Base-by-base conservation (phyloP, 805 yeast genomes). In the Clavispora carvajalis region DNA sequence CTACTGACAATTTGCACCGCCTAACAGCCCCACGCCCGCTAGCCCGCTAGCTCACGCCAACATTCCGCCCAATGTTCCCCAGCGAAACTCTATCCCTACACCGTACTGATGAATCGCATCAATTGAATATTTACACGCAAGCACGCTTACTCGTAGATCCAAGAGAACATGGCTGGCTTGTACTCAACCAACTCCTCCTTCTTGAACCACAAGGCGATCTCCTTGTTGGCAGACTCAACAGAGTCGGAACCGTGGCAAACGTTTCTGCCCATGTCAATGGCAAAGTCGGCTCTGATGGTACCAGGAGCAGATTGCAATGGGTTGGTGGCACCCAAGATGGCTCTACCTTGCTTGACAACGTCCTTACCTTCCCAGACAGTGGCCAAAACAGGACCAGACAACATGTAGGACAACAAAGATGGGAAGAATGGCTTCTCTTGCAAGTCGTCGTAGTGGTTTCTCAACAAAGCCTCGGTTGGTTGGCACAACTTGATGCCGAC, bases 321-420 rank as follows among this genome's bases (percentile, higher is more conserved):
- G 86, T 93, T 91, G 72, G 99, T 93, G 59, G 99, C 98, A 75
- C 99, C 99, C 62, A 93, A 82, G 69, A 93, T 82, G 61, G 78
- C 82, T 77, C 99, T 85, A 70, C 99, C 99, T 72, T 87, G 95
- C 78, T 91, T 90, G 71, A 93, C 99, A 69, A 82, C 99, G 65
- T 93, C 97, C 79, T 90, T 93, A 74, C 99, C 99, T 76, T 93
- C 98, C 99, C 99, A 93, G 60, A 90, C 97, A 68, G 96, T 93
- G 60, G 99, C 99, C 61, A 91, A 81, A 58, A 93, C 85, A 67
- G 99, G 99, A 60, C 99, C 99, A 55, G 96, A 88, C 67, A 79
- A 76, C 99, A 93, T 95, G 87, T 90, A 90, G 53, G 88, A 77
- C 65, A 87, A 79, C 72, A 93, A 80, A 52, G 95, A 86, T 67